These are phyloP conservation scores for Mimosa bimucronata DNA, from an alignment of 306 rosid species.

Conservation along the genomic window DNA sequence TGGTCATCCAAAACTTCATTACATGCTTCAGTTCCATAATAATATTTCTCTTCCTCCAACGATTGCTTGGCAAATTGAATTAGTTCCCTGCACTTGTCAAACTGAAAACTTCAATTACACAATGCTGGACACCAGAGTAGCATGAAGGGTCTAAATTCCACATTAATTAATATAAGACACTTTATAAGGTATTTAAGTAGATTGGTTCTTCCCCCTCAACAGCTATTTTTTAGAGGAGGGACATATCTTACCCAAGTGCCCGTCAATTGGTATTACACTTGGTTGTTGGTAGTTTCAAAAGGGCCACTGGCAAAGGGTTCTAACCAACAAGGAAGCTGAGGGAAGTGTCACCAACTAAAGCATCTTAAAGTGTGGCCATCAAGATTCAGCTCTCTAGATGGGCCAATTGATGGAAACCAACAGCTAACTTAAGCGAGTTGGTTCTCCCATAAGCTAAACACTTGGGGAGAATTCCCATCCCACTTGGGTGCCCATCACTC, in stretches of 20 bases:
- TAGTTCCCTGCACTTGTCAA: slow-evolving; percentile 77
- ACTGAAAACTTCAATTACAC: slow-evolving; percentile 58
- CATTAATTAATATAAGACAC: background rate
- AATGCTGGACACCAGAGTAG: background rate
- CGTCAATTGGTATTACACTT: background rate
- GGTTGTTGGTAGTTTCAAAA: background rate
- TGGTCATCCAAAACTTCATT: slow-evolving; percentile 80
- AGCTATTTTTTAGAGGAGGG: background rate
- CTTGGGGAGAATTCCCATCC: background rate
- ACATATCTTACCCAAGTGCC: background rate
- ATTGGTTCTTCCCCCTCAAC: background rate
- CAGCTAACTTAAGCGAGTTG: background rate
- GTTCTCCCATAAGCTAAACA: background rate
- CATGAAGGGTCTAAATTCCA: background rate
- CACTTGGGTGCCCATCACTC: background rate
- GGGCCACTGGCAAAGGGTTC: background rate
- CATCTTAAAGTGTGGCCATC: background rate
- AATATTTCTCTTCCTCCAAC: slow-evolving; percentile 54
- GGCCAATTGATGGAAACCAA: background rate
- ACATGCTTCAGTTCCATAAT: slow-evolving; percentile 87
- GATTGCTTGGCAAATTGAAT: slow-evolving; percentile 64
- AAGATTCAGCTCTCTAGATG: background rate
- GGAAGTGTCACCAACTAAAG: background rate
- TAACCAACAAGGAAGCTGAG: background rate
- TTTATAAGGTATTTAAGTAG: background rate